Percentiles rank a stretch among this genome's conserved stretches.
These are phyloP conservation scores for Hypoxylon lienhwacheense DNA, from an alignment of 495 filamentous ascomycete genomes.

Conservation along the genomic window DNA sequence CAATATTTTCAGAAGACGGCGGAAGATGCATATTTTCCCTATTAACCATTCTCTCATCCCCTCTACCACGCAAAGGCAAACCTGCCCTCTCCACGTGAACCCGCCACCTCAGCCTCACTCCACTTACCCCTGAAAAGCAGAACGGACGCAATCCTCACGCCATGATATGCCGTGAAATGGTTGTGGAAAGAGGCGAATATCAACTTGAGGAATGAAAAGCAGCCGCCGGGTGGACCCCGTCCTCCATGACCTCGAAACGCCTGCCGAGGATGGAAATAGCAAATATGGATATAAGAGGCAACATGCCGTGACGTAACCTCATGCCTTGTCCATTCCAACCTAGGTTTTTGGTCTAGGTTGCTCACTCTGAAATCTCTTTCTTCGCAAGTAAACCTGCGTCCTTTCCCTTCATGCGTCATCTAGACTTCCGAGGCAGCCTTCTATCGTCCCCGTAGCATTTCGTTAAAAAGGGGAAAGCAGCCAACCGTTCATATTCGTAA, in stretches of 20 bases:
- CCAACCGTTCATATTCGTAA: conserved; percentile 1
- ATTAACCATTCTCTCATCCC: conserved; percentile 21
- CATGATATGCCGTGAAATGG: conserved; percentile 9
- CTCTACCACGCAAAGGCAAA: conserved; percentile 17
- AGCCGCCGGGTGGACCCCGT: background rate
- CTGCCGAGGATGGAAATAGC: conserved; percentile 5
- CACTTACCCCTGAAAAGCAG: conserved; percentile 16
- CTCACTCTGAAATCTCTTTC: conserved; percentile 30
- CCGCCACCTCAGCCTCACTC: conserved; percentile 7
- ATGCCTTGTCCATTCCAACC: conserved; percentile 26
- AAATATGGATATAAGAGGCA: conserved; percentile 4
- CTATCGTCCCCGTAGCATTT: conserved; percentile 2
- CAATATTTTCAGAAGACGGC: conserved; percentile 18
- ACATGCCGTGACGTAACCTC: conserved; percentile 10
- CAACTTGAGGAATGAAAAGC: conserved; percentile 8
- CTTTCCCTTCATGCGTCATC: conserved; percentile 3
- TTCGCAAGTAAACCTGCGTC: conserved; percentile 21
- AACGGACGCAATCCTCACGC: conserved; percentile 13
- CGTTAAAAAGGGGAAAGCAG: conserved; percentile 11
- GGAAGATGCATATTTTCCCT: conserved; percentile 25
- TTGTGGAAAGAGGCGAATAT: background rate
- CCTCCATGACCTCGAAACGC: conserved; percentile 23
- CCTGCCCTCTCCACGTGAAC: conserved; percentile 2
- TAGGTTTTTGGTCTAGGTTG: conserved; percentile 27
- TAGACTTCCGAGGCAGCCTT: conserved; percentile 5